phyloP scores from a whole-genome alignment of 2,329 filamentous ascomycete genomes.

The Diaporthe sp. region DNA sequence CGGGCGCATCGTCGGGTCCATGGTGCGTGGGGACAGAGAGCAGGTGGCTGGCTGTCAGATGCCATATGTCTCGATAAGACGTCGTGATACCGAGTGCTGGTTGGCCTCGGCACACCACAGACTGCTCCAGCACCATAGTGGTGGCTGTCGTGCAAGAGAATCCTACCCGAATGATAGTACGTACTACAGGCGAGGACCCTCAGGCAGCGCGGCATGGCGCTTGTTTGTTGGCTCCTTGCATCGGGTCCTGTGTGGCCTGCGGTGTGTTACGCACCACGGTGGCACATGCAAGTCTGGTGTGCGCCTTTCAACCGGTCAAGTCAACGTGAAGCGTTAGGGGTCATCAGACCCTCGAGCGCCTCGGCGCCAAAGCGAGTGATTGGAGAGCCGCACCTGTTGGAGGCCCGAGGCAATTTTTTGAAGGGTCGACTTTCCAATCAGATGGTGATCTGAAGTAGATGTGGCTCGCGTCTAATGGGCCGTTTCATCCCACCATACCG shows the following conservation, averaged over 20 bases:
- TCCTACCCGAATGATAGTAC: slow-evolving; percentile 9
- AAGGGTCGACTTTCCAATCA: slow-evolving; percentile 26
- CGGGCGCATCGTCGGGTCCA: slow-evolving; percentile 3
- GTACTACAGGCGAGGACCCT: neutral
- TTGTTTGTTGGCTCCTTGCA: slow-evolving; percentile 29
- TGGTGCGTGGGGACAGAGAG: neutral
- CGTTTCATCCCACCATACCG: slow-evolving; percentile 34
- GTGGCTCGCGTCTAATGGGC: slow-evolving; percentile 23
- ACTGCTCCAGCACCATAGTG: neutral
- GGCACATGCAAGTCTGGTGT: slow-evolving; percentile 29
- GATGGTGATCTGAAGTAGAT: slow-evolving; percentile 1
- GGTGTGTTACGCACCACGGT: slow-evolving; percentile 29
- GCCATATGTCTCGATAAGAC: slow-evolving; percentile 22
- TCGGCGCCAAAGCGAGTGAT: slow-evolving; percentile 29
- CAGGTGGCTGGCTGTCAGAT: slow-evolving; percentile 29
- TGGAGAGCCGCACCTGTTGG: slow-evolving; percentile 23
- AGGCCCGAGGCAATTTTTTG: slow-evolving; percentile 22
- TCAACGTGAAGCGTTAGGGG: slow-evolving; percentile 28
- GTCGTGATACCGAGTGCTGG: slow-evolving; percentile 9
- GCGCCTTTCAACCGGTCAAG: slow-evolving; percentile 22
- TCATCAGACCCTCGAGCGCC: slow-evolving; percentile 31
- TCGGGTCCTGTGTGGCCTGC: slow-evolving; percentile 15
- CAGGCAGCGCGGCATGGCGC: slow-evolving; percentile 18
- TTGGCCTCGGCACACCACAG: slow-evolving; percentile 15
- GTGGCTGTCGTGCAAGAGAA: slow-evolving; percentile 19